phyloP scores from a whole-genome alignment of 805 yeast genomes.

The Metschnikowia peoriensis region DNA sequence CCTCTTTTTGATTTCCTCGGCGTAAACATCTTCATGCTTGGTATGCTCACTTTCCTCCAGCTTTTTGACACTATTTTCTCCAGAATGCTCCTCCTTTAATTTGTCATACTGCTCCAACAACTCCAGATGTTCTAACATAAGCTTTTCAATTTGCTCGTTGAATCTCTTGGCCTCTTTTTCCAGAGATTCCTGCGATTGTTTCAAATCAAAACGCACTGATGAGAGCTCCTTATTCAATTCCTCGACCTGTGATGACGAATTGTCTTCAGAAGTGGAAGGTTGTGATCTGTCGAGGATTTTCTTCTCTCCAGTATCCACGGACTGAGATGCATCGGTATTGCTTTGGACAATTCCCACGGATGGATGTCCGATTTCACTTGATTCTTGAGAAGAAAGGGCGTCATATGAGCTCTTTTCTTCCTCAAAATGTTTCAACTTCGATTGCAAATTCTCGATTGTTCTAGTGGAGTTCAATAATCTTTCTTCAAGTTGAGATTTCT shows the following conservation, averaged over 20 bases:
- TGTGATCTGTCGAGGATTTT: not conserved
- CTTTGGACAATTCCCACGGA: not conserved
- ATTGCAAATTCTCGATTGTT: slow-evolving; percentile 4
- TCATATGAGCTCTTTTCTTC: not conserved
- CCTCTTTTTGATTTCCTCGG: not conserved
- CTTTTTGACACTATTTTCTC: not conserved
- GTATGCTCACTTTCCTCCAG: not conserved
- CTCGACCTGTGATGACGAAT: not conserved
- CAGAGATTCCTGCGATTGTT: not conserved
- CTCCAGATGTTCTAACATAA: slow-evolving; percentile 1
- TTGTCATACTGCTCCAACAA: not conserved
- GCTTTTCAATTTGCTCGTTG: not conserved
- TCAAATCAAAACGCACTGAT: not conserved
- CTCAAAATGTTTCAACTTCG: not conserved
- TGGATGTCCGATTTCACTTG: not conserved
- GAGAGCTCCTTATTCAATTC: not conserved
- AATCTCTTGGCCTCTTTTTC: not conserved
- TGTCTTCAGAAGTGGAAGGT: not conserved
- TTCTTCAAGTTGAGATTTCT: slow-evolving; percentile 4
- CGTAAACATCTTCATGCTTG: not conserved
- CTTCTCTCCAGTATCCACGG: not conserved
- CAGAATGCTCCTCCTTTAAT: slow-evolving; percentile 1
- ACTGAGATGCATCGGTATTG: not conserved
- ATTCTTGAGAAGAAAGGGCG: not conserved
- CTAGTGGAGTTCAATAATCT: not conserved